These are phyloP conservation scores for Neocallimastix lanati DNA, from an alignment of 192 early-diverging fungal species.

Conservation along the genomic window DNA sequence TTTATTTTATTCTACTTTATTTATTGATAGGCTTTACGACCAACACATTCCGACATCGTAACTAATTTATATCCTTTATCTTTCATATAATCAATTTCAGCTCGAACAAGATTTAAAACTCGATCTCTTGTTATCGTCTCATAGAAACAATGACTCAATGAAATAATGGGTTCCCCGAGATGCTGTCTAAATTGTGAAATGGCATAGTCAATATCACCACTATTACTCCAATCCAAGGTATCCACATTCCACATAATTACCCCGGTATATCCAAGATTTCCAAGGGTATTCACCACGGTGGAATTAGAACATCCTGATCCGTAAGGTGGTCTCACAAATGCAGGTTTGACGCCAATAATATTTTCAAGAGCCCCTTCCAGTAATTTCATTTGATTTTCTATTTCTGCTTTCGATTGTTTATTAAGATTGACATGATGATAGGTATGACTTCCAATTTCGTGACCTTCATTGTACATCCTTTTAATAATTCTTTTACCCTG, in stretches of 20 bases:
- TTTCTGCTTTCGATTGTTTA: neutral
- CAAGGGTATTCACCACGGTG: too few relatives aligned
- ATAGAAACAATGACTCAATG: neutral
- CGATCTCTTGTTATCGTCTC: neutral
- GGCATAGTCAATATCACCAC: neutral
- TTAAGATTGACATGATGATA: slow-evolving; percentile 20
- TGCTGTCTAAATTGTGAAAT: neutral
- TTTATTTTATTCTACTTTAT: neutral
- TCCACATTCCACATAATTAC: neutral
- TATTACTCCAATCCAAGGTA: neutral
- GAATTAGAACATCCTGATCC: slow-evolving; percentile 1
- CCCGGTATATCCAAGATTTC: neutral
- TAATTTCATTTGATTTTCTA: slow-evolving; percentile 8
- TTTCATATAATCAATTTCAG: neutral
- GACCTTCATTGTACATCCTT: slow-evolving; percentile 9
- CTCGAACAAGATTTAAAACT: neutral
- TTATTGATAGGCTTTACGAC: neutral
- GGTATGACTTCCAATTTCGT: slow-evolving; percentile 34
- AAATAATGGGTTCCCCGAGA: neutral
- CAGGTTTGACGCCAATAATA: slow-evolving; percentile 18
- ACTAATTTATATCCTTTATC: neutral
- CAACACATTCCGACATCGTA: neutral
- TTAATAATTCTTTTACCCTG: slow-evolving; percentile 1
- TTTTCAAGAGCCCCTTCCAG: slow-evolving; percentile 15
- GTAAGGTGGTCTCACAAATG: slow-evolving; percentile 29